A percentile compares a stretch with the other conserved stretches of the same genome.
phyloP scores from a whole-genome alignment of 2,329 filamentous ascomycete genomes.

The Pseudocercospora ulei region DNA sequence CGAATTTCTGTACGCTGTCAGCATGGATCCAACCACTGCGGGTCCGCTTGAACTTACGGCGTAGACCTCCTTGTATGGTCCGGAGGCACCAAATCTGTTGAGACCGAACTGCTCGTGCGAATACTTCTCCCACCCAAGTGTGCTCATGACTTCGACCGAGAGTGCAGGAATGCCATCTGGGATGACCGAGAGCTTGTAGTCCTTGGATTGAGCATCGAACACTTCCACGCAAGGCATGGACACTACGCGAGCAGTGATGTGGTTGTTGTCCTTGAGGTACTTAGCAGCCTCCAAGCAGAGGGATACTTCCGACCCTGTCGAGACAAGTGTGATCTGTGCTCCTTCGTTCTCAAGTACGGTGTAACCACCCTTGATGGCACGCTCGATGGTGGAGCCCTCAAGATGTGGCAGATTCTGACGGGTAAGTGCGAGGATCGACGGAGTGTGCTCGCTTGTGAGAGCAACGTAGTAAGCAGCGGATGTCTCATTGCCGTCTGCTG shows the following conservation, averaged over 20 bases:
- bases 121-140: slow-evolving; percentile 98
- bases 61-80: slow-evolving; percentile 97
- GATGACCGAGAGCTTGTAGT: slow-evolving; percentile 84
- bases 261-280: slow-evolving; percentile 79
- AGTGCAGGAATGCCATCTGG: slow-evolving; percentile 88
- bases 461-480: slow-evolving; percentile 96
- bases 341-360: slow-evolving; percentile 73
- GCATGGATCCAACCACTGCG: not conserved
- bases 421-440: slow-evolving; percentile 86
- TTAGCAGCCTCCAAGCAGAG: slow-evolving; percentile 90
- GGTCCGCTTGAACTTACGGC: slow-evolving; percentile 46
- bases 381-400: slow-evolving; percentile 82
- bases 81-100: slow-evolving; percentile 96
- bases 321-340: slow-evolving; percentile 79
- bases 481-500: slow-evolving; percentile 96
- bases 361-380: slow-evolving; percentile 91
- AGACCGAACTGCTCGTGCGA: slow-evolving; percentile 98
- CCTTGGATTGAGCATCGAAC: slow-evolving; percentile 87
- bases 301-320: slow-evolving; percentile 90
- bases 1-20: slow-evolving; percentile 67
- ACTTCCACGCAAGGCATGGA: slow-evolving; percentile 96
- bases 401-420: slow-evolving; percentile 98
- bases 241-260: slow-evolving; percentile 79
- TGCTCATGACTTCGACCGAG: slow-evolving; percentile 93
- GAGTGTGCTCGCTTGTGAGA: slow-evolving; percentile 78